Conservation (phyloP, 2,329 filamentous ascomycete genomes). For the Penicillium nordicum region DNA sequence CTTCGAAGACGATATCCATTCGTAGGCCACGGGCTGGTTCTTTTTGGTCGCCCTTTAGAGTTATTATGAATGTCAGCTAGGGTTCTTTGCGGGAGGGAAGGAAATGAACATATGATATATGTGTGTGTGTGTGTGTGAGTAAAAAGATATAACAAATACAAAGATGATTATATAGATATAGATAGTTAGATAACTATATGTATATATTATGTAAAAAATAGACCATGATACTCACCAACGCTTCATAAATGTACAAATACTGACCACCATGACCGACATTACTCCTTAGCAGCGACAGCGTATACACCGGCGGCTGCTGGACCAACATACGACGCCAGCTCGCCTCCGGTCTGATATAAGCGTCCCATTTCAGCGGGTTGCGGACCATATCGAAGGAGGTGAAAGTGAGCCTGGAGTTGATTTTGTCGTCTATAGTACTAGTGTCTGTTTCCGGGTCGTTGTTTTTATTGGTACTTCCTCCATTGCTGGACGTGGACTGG, state of each 20-base stretch:
- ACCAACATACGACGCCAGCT: conserved; percentile 8
- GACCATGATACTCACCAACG: neutral
- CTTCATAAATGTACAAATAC: neutral
- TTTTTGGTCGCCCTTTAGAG: neutral
- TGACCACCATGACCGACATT: conserved; percentile 1
- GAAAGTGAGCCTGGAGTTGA: neutral
- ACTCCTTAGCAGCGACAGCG: neutral
- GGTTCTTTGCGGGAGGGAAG: neutral
- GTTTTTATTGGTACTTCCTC: neutral
- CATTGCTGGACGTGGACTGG: neutral
- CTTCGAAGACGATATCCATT: conserved; percentile 1
- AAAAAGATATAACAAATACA: too few relatives aligned
- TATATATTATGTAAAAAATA: neutral
- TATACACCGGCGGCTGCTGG: conserved; percentile 3
- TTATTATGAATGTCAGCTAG: neutral
- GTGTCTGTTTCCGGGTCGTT: neutral
- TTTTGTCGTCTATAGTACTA: neutral
- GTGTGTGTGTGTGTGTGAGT: too few relatives aligned
- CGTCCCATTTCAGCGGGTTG: neutral
- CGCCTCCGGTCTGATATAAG: conserved; percentile 2
- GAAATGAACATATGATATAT: neutral
- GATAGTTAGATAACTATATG: neutral
- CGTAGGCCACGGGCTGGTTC: neutral
- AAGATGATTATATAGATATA: neutral
- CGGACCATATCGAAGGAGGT: neutral